Evolutionary conservation across 768 basidiomycete species (phyloP), one percentile per base, ranked within the genome.

Genomic region (Collybiopsis confluens): DNA sequence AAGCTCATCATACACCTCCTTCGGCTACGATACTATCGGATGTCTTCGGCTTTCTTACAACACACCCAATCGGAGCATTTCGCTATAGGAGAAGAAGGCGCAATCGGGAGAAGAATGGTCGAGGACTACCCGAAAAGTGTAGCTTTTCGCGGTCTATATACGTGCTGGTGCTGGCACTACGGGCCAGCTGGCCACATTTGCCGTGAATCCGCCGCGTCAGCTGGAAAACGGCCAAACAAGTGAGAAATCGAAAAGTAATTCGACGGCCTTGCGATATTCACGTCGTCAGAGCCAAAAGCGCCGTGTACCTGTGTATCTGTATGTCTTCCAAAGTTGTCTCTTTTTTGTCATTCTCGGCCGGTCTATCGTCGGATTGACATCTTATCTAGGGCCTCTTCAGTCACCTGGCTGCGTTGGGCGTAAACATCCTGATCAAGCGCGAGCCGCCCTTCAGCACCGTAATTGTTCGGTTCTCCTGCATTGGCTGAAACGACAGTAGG

Each of bases 71-170:
- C 45, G 45, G 11, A 46, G 28, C 24, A 16, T 11, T 27, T 45
- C 28, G 23, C 26, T 46, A 30, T 46, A 46, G 45, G 45, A 28
- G 45, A 35, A 30, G 45, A 46, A 46, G 45, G n/a, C n/a, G n/a
- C n/a, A n/a, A n/a, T n/a, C n/a, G n/a, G n/a, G n/a, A n/a, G n/a
- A n/a, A n/a, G n/a, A n/a, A 33, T 18, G 30, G 13, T 5, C 33
- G 11, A 30, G 28, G 28, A 23, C 18, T 33, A 18, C 45, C 45
- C 30, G n/a, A 46, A 33, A 18, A 33, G 45, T n/a, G 18, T 45
- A 45, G 26, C 44, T 26, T 30, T 28, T 24, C 16, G 13, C 45
- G 13, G 13, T 13, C 6, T 13, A 33, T 33, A 46, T 46, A 46
- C 33, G 28, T 30, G 45, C 16, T 33, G 45, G 28, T 30, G 45